These are phyloP conservation scores for Oryza glaberrima DNA, from an alignment of 176 grass and related monocot genomes.

Conservation along the genomic window DNA sequence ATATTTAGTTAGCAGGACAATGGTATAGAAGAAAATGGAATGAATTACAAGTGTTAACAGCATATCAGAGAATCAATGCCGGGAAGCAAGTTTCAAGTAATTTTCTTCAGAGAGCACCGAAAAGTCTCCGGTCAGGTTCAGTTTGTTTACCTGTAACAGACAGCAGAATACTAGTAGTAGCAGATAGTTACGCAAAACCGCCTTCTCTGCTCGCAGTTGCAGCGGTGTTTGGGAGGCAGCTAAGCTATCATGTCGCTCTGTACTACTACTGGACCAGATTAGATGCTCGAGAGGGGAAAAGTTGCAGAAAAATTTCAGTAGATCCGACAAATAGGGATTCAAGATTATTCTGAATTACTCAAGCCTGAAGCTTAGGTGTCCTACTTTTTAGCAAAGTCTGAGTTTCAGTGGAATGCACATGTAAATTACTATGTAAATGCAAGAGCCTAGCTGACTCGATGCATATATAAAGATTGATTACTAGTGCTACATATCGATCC, in stretches of 20 bases:
- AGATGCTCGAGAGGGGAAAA: neutral
- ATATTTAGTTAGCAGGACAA: neutral
- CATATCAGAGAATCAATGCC: neutral
- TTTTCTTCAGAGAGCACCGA: neutral
- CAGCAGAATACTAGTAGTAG: neutral
- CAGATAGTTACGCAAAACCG: neutral
- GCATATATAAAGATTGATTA: neutral
- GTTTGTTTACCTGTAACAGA: neutral
- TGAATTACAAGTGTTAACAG: neutral
- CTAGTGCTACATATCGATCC: neutral
- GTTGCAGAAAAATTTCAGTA: neutral
- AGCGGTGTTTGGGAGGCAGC: neutral
- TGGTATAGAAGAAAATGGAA: neutral
- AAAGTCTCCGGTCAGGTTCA: neutral
- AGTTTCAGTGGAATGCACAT: neutral
- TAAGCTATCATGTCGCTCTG: neutral
- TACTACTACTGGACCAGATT: neutral
- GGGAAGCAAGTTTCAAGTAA: neutral
- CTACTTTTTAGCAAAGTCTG: neutral
- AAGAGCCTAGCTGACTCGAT: neutral
- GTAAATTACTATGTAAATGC: too few relatives aligned
- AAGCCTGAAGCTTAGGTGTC: neutral
- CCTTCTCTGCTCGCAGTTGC: constrained; percentile 5
- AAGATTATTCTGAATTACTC: neutral
- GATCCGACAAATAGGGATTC: neutral